These are phyloP conservation scores for Daedaleopsis nitida DNA, from an alignment of 768 basidiomycete species.

Conservation along the genomic window DNA sequence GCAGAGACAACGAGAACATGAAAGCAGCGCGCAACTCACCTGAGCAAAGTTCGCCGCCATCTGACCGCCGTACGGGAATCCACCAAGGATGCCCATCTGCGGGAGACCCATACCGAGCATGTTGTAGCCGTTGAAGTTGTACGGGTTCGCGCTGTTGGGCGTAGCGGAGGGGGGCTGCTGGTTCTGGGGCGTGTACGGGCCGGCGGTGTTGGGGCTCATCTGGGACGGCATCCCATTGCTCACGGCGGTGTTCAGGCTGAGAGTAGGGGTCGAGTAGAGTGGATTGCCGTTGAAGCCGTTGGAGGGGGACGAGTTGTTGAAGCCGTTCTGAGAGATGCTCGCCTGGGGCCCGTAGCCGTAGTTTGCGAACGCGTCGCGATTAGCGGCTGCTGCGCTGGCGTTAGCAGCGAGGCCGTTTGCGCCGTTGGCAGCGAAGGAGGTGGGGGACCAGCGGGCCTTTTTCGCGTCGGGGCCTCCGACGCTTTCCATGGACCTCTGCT, in stretches of 20 bases:
- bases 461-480: slow-evolving; percentile 82
- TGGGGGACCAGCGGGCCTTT: slow-evolving; percentile 90
- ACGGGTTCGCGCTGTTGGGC: slow-evolving; percentile 49
- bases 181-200: slow-evolving; percentile 54
- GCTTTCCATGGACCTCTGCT: slow-evolving; percentile 84
- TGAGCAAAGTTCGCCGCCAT: slow-evolving; percentile 66
- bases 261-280: slow-evolving; percentile 73
- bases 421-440: slow-evolving; percentile 43
- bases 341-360: slow-evolving; percentile 80
- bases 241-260: slow-evolving; percentile 65
- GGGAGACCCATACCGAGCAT: slow-evolving; percentile 85
- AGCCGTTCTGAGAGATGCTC: slow-evolving; percentile 55
- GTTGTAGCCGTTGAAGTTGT: slow-evolving; percentile 68
- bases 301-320: slow-evolving; percentile 49
- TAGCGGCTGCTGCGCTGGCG: slow-evolving; percentile 42
- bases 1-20: slow-evolving; percentile 5
- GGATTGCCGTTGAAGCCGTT: slow-evolving; percentile 55
- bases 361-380: slow-evolving; percentile 78
- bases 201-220: slow-evolving; percentile 68
- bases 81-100: slow-evolving; percentile 68
- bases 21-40: slow-evolving; percentile 38
- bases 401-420: slow-evolving; percentile 44
- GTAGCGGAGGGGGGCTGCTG: slow-evolving; percentile 35
- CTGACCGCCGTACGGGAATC: slow-evolving; percentile 72
- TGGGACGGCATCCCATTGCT: slow-evolving; percentile 55